Evolutionary conservation across 768 basidiomycete species (phyloP), one percentile per base, ranked within the genome.

Genomic region (Hericium coralloides): DNA sequence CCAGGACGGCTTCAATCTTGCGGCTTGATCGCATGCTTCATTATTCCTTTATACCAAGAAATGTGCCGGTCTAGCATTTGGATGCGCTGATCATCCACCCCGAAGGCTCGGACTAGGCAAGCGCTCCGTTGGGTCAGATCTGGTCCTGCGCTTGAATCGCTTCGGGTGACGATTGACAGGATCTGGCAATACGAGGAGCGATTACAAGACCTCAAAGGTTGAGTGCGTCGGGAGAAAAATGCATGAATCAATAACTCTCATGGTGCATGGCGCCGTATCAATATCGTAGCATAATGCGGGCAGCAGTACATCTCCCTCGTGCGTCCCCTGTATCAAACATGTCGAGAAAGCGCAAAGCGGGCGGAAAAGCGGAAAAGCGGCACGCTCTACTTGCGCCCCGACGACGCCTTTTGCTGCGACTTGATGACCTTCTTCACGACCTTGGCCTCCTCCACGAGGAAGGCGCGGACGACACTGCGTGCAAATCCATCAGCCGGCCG

Each of bases 341-440:
- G 43, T 17, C 43, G n/a, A 45, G n/a, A 45, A 15, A 45, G 8
- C 43, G 23, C 49, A 25, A 22, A 50, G 49, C 22, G 22, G 49
- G 25, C 49, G 26, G 49, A 23, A 50, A 50, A 17, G 15, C 18
- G 15, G 23, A 2, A 50, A 50, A 23, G 8, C 20, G 20, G 26
- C 23, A 7, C 15, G 22, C 49, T 25, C 23, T 50, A 50, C 49
- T 50, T 50, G 49, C 26, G 49, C 26, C 49, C 49, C n/a, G 49
- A 25, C 9, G 23, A 22, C 20, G 22, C 56, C 64, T 72, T 79
- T 72, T 82, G 76, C 74, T 91, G 92, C 69, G 88, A 87, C 80
- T 97, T 97, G 81, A 98, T 94, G 65, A 98, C 95, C 76, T 84
- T 88, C 87, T 99, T 99, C 70, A 99, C 97, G 67, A 99, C 98